Conservation (phyloP, 495 filamentous ascomycete species). For the Daldinia childiae region DNA sequence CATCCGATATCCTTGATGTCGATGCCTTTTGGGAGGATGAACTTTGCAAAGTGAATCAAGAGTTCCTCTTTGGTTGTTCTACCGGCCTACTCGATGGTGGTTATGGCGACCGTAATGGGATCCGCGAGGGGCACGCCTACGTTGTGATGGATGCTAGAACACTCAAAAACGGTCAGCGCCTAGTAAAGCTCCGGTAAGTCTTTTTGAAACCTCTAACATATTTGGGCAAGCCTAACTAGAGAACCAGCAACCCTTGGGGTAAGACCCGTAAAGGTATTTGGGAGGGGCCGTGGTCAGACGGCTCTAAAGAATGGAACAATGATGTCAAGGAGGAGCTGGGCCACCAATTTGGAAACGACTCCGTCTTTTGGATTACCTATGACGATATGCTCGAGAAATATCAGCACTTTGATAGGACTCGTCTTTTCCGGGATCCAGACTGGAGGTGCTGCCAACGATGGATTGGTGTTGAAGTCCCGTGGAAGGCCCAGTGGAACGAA, state of each 20-base stretch:
- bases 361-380: constrained; percentile 76
- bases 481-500: constrained; percentile 87
- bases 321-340: constrained; percentile 82
- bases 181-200: constrained; percentile 57
- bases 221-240: constrained; percentile 12
- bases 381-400: constrained; percentile 88
- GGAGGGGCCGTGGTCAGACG: constrained; percentile 87
- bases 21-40: constrained; percentile 92
- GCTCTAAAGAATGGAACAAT: constrained; percentile 93
- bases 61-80: constrained; percentile 89
- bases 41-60: constrained; percentile 83
- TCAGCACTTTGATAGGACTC: constrained; percentile 84
- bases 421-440: constrained; percentile 78
- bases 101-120: constrained; percentile 74
- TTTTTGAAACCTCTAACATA: not conserved
- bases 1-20: constrained; percentile 88
- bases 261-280: constrained; percentile 73
- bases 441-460: constrained; percentile 91
- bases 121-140: constrained; percentile 85
- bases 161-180: constrained; percentile 56
- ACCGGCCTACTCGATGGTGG: constrained; percentile 73
- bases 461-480: constrained; percentile 87
- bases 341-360: constrained; percentile 93
- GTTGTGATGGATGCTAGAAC: constrained; percentile 82
- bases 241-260: constrained; percentile 82